These are phyloP conservation scores for Stephanocyclus meneghinianus DNA, from an alignment of 352 stramenopile genomes.

Conservation along the genomic window DNA sequence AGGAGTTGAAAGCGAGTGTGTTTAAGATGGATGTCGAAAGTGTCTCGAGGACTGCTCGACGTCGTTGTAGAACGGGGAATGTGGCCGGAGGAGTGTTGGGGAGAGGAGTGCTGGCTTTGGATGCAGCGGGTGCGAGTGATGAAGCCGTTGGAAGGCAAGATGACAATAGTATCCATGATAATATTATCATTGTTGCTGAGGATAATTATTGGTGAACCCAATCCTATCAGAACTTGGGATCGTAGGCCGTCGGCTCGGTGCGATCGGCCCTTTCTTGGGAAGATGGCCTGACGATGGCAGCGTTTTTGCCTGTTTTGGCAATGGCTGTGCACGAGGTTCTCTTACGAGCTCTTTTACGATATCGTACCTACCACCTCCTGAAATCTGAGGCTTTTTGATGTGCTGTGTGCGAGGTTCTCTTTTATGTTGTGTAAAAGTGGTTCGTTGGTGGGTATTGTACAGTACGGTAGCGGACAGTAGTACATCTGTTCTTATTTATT, in stretches of 20 bases:
- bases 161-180: background rate
- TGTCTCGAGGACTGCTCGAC: constrained; percentile 21
- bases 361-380: background rate
- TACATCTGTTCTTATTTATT: too few species aligned
- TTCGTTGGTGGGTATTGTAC: too few species aligned
- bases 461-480: too few species aligned
- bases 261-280: too few species aligned
- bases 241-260: too few species aligned
- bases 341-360: background rate
- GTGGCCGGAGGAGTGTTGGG: background rate
- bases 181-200: background rate
- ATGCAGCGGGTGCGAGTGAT: background rate
- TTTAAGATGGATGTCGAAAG: background rate
- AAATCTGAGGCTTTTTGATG: background rate
- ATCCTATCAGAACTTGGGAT: too few species aligned
- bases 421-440: too few species aligned
- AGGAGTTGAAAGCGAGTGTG: background rate
- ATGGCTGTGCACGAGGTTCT: too few species aligned
- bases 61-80: background rate
- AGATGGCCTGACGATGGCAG: too few species aligned
- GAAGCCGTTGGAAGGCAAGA: constrained; percentile 6
- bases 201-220: background rate
- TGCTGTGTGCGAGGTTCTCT: too few species aligned
- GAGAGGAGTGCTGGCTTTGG: background rate
- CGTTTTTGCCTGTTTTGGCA: too few species aligned